These are phyloP conservation scores for Podospora australis DNA, from an alignment of 495 filamentous ascomycete species.

Conservation along the genomic window DNA sequence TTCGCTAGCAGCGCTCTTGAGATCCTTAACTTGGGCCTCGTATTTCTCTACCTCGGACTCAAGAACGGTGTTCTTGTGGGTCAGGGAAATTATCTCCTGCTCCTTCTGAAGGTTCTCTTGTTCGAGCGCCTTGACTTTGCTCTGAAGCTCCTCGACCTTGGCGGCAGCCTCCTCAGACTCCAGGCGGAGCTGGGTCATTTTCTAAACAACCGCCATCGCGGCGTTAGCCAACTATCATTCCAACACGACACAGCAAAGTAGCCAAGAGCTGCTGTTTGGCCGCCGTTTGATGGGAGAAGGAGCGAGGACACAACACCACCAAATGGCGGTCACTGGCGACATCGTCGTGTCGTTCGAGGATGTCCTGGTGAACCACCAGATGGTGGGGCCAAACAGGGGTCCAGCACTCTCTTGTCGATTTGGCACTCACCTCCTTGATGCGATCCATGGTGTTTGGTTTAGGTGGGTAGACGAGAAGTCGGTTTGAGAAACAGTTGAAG, in stretches of 20 bases:
- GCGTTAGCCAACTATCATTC: conserved; percentile 21
- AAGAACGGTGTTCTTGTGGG: conserved; percentile 85
- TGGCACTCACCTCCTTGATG: conserved; percentile 73
- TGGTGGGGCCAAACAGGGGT: conserved; percentile 39
- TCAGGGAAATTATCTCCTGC: conserved; percentile 92
- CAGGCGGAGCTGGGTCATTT: conserved; percentile 86
- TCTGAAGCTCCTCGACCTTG: conserved; percentile 80
- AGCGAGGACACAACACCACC: neutral
- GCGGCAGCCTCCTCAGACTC: conserved; percentile 77
- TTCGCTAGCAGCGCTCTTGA: conserved; percentile 70
- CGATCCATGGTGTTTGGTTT: conserved; percentile 54
- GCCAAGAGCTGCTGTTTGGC: neutral
- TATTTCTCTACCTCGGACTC: conserved; percentile 87
- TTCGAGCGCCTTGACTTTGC: conserved; percentile 81
- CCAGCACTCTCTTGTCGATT: conserved; percentile 21
- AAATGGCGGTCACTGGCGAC: conserved; percentile 2
- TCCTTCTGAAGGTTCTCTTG: conserved; percentile 94
- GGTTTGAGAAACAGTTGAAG: conserved; percentile 1
- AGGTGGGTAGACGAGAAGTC: conserved; percentile 11
- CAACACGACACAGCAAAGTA: neutral
- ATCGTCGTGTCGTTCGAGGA: conserved; percentile 1
- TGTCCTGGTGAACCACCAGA: conserved; percentile 14
- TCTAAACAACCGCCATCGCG: conserved; percentile 43
- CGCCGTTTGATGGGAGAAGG: neutral
- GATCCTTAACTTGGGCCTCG: conserved; percentile 65